Base-by-base conservation (phyloP, 139 green algal genomes). In the Chlorella sp. region DNA sequence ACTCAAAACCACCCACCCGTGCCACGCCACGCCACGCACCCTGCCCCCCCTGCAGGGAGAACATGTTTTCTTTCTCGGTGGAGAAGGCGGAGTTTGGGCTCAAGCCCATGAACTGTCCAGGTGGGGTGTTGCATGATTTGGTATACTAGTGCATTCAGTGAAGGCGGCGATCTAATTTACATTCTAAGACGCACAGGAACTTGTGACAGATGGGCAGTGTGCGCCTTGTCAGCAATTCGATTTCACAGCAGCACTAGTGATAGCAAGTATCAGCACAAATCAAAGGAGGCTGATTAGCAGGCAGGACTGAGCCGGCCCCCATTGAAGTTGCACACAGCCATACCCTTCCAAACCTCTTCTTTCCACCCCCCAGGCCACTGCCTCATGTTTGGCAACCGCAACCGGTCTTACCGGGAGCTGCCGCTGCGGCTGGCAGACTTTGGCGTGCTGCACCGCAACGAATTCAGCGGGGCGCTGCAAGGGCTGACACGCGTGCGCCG, bases 31-130 rank as follows among this genome's bases (percentile, higher is more conserved):
- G 26, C 75, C 34, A 48, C 39, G 71, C 68, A 76, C 71, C 32
- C 34, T 78, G 30, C 81, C 53, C 48, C 48, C 5, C 48, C 36
- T 30, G 83, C 84, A 88, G 84, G 90, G 96, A 99, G 60, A 99
- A 99, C 96, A 99, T 99, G 98, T 99, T 99, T 89, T 88, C 71
- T 53, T 97, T 99, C 91, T 89, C 98, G 36, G 95, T 99, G 28
- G 97, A 99, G 94, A 99, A 98, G 95, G 89, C 95, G 86, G 95
- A 99, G 94, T 99, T 96, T 89, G 97, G 97, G 3, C 90, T 99
- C 16, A 99, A 99, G 91, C 98, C 98, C 76, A 99, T 99, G 98
- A 99, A 99, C 95, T 99, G 98, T 94, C 98, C 98, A 36, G 96
- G 94, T 96, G 76, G 26, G 89, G 9, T n/a, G n/a, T n/a, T n/a